These are phyloP conservation scores for Coleophoma cylindrospora DNA, from an alignment of 2,329 filamentous ascomycete genomes.

Conservation along the genomic window DNA sequence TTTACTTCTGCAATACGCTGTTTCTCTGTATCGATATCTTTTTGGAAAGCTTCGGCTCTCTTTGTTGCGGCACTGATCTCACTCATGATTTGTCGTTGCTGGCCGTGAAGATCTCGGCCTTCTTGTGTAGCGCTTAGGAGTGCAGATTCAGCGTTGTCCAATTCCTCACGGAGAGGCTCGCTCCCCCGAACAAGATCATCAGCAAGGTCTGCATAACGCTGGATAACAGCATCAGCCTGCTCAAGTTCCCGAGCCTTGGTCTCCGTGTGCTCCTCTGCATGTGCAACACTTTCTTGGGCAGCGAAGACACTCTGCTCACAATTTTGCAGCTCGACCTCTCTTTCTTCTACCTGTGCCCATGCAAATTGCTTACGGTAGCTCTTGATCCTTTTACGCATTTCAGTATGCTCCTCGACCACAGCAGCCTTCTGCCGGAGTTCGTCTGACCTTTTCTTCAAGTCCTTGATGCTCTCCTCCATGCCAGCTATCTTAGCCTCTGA, in stretches of 20 bases:
- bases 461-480: slow-evolving; percentile 57
- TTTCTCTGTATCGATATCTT: slow-evolving; percentile 49
- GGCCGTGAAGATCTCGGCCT: slow-evolving; percentile 47
- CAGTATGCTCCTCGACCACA: slow-evolving; percentile 59
- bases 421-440: slow-evolving; percentile 61
- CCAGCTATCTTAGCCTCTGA: slow-evolving; percentile 59
- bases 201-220: slow-evolving; percentile 22
- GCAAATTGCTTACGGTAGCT: slow-evolving; percentile 63
- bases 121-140: slow-evolving; percentile 49
- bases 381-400: slow-evolving; percentile 55
- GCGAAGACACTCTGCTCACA: slow-evolving; percentile 30
- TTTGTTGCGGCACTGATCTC: slow-evolving; percentile 49
- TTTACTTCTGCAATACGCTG: slow-evolving; percentile 60
- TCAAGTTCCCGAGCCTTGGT: slow-evolving; percentile 37
- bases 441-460: slow-evolving; percentile 52
- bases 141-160: slow-evolving; percentile 42
- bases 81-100: slow-evolving; percentile 61
- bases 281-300: slow-evolving; percentile 30
- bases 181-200: slow-evolving; percentile 23
- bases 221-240: slow-evolving; percentile 27
- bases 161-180: slow-evolving; percentile 38
- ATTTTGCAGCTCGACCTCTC: slow-evolving; percentile 52
- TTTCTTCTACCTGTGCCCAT: slow-evolving; percentile 82
- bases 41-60: slow-evolving; percentile 39
- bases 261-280: slow-evolving; percentile 39